Base-by-base conservation (phyloP, 345 rosid species). In the Cardamine occulta region DNA sequence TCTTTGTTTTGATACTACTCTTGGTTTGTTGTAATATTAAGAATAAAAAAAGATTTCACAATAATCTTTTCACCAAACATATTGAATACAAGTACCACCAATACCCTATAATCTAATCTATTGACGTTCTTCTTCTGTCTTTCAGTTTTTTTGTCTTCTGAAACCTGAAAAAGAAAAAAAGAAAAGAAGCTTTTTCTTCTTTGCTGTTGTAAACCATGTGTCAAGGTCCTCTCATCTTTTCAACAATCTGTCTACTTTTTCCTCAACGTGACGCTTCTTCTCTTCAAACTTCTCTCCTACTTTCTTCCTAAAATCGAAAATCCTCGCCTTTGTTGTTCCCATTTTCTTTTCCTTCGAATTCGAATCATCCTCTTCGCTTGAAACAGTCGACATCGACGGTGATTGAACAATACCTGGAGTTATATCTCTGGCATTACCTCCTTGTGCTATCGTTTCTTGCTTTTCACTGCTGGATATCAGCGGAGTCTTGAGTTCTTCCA, bases 221-320 rank as follows among this genome's bases (percentile, higher is more conserved):
- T 52, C 9, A 68, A 4, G 88, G 86, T 28, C 83, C 93, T 75
- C 93, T 85, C 97, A 94, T 90, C 82, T 88, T 94, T 77, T 91
- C 97, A 63, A 88, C 97, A 42, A 94, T 80, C 75, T 80, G 81
- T 82, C 91, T 85, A 56, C 92, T 67, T 79, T 91, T 62, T 89
- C 96, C 82, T 94, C 98, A 7, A 94, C 79, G 45, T 86, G 87
- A 57, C 97, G 93, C 80, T 90, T 86, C 83, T 86, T 86, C 84
- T 93, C 97, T 74, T 91, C 99, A 0, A 94, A 60, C 84, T 89
- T 94, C 79, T 91, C 99, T 17, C 96, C 91, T 89, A 94, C 82
- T 82, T 89, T 94, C 88, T 90, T 90, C 74, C 90, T 86, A 47
- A 94, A 70, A 74, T 88, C 96, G 17, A 90, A 72, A 92, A 94